These are phyloP conservation scores for Adenanthera pavonina DNA, from an alignment of 306 rosid species.

Conservation along the genomic window DNA sequence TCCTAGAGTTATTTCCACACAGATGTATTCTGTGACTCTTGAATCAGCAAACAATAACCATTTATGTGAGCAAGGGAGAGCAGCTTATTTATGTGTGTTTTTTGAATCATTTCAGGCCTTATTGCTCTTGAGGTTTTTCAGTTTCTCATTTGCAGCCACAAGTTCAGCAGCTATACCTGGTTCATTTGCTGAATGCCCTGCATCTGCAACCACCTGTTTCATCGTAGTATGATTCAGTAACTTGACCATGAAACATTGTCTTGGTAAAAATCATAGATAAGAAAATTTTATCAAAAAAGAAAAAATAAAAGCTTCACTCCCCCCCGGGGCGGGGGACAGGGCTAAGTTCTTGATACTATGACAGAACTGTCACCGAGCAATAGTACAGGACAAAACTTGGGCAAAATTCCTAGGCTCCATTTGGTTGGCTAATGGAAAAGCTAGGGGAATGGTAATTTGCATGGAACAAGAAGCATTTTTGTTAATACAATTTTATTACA, in stretches of 20 bases:
- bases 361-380: background rate
- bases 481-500: background rate
- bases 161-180: constrained; percentile 90
- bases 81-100: background rate
- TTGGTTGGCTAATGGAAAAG: background rate
- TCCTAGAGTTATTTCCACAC: background rate
- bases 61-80: background rate
- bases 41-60: background rate
- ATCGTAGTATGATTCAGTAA: constrained; percentile 33
- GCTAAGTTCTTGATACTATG: background rate
- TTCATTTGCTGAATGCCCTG: constrained; percentile 96
- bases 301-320: background rate
- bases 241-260: constrained; percentile 2
- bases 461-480: background rate
- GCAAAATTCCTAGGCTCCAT: background rate
- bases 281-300: background rate
- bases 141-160: constrained; percentile 88
- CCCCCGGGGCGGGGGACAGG: too few relatives aligned
- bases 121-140: constrained; percentile 59
- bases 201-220: constrained; percentile 78
- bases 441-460: background rate
- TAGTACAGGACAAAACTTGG: background rate
- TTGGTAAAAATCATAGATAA: background rate
- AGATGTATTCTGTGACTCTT: background rate
- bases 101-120: constrained; percentile 47